These are phyloP conservation scores for Malassezia dermatis DNA, from an alignment of 1,284 basidiomycete genomes.

Conservation along the genomic window DNA sequence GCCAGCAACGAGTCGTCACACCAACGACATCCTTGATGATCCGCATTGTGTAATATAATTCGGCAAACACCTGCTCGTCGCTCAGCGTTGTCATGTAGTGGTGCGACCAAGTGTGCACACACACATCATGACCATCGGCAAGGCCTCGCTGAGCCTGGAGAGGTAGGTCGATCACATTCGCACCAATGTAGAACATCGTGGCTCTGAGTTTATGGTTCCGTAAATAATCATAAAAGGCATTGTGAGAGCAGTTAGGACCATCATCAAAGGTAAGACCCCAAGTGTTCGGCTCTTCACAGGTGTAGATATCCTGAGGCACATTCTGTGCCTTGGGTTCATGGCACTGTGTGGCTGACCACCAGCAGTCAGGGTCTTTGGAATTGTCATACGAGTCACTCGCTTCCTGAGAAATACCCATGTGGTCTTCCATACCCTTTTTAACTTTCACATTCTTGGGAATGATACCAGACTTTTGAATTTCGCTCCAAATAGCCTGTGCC, in stretches of 20 bases:
- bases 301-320: conserved; percentile 48
- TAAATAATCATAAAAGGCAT: conserved; percentile 53
- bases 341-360: conserved; percentile 37
- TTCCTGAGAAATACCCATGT: conserved; percentile 9
- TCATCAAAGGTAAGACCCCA: conserved; percentile 54
- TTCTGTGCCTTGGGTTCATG: conserved; percentile 37
- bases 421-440: conserved; percentile 33
- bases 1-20: conserved; percentile 52
- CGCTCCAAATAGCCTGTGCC: conserved; percentile 6
- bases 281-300: conserved; percentile 51
- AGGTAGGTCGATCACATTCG: conserved; percentile 54
- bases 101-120: conserved; percentile 50
- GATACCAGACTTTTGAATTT: conserved; percentile 11
- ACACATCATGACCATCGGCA: conserved; percentile 40
- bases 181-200: conserved; percentile 52
- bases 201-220: conserved; percentile 51
- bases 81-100: conserved; percentile 52
- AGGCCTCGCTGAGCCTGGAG: conserved; percentile 52
- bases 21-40: conserved; percentile 53
- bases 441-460: conserved; percentile 12
- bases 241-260: conserved; percentile 51
- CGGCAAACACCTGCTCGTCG: conserved; percentile 53
- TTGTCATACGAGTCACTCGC: conserved; percentile 15
- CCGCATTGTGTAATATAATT: conserved; percentile 54
- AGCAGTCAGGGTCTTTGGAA: conserved; percentile 37